Percentiles rank a stretch among this genome's conserved stretches.
These are phyloP conservation scores for Exophiala sp. DNA, from an alignment of 2,329 filamentous ascomycete genomes.

Conservation along the genomic window DNA sequence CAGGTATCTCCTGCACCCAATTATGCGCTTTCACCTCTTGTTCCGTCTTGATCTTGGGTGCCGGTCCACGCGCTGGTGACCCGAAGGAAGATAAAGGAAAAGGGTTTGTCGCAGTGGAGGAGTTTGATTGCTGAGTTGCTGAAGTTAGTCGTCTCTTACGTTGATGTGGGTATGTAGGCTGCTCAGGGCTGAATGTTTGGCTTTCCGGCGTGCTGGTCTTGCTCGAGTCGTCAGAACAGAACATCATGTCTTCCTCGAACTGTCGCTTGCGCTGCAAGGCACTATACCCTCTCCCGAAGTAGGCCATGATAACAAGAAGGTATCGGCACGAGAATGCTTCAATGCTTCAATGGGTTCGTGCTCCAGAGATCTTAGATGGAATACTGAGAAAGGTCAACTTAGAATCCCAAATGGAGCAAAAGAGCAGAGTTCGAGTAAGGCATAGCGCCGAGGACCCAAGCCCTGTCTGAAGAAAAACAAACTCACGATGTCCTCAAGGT, in stretches of 20 bases:
- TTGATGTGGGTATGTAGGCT: neutral
- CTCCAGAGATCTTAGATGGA: too few species aligned
- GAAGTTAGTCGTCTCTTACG: neutral
- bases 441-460: too few species aligned
- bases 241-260: neutral
- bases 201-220: neutral
- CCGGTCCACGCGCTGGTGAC: neutral
- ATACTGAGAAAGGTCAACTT: too few species aligned
- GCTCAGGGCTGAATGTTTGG: neutral
- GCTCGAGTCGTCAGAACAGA: neutral
- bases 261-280: neutral
- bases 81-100: neutral
- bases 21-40: slow-evolving; percentile 7
- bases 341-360: too few species aligned
- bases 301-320: neutral
- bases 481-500: too few species aligned
- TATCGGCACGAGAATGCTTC: too few species aligned
- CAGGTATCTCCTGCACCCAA: neutral
- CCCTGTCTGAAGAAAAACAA: too few species aligned
- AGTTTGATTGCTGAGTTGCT: neutral
- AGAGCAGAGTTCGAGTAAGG: too few species aligned
- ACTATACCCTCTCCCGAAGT: neutral
- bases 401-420: too few species aligned
- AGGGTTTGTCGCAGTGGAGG: neutral
- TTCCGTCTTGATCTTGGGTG: slow-evolving; percentile 13